Evolutionary conservation across 306 rosid genomes (phyloP).

Genomic region (cucumber (Cucumis sativus)): DNA sequence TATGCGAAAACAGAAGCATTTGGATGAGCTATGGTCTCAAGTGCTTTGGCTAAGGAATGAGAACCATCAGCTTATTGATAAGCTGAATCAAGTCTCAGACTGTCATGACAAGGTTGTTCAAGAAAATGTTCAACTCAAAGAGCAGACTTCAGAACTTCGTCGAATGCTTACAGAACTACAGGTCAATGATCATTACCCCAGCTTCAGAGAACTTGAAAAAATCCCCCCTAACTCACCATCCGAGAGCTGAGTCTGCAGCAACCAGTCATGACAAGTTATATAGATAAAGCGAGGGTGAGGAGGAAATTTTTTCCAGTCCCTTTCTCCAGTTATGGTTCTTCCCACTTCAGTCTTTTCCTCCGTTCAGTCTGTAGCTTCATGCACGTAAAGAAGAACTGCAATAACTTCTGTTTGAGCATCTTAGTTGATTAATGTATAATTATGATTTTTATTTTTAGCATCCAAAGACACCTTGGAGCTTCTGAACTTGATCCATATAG

Average conservation of each 20-base stretch:
- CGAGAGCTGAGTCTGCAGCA: conserved; percentile 34
- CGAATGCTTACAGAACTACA: conserved; percentile 56
- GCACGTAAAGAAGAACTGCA: background rate
- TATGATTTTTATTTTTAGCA: conserved; percentile 4
- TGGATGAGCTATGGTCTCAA: conserved; percentile 93
- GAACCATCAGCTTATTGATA: conserved; percentile 68
- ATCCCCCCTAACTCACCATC: conserved; percentile 27
- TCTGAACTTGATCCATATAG: background rate
- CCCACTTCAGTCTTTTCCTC: conserved; percentile 3
- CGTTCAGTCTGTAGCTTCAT: background rate
- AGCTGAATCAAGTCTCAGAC: conserved; percentile 59
- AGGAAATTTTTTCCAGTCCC: conserved; percentile 1
- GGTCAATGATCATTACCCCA: conserved; percentile 44
- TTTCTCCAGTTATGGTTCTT: background rate
- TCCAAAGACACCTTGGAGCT: background rate
- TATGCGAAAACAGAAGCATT: conserved; percentile 82
- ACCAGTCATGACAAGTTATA: background rate
- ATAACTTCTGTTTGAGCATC: background rate
- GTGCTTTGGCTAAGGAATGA: conserved; percentile 84
- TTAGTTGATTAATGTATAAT: background rate
- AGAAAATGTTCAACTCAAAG: conserved; percentile 64
- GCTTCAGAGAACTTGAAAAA: conserved; percentile 41
- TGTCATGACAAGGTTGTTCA: conserved; percentile 43
- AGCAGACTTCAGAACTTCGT: conserved; percentile 61
- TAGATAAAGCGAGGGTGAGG: conserved; percentile 17